A percentile compares a stretch with the other conserved stretches of the same genome.
Evolutionary conservation across 2,329 filamentous ascomycete genomes (phyloP).

Genomic region (Pestalotiopsis sp.): DNA sequence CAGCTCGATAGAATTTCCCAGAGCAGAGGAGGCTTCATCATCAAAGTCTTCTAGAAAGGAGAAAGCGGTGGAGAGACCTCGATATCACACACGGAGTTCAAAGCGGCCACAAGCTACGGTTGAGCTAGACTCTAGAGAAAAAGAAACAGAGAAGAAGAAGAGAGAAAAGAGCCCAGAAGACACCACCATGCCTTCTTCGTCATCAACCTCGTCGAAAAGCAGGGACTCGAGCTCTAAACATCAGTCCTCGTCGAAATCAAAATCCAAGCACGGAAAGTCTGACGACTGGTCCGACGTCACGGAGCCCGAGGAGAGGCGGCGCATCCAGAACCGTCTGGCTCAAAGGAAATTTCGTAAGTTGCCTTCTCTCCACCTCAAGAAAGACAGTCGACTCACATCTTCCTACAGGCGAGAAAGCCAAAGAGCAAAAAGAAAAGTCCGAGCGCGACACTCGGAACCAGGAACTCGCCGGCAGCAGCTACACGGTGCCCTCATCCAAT

Average conservation of each 20-base stretch:
- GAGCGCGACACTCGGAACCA: conserved; percentile 67
- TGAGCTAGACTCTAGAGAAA: conserved; percentile 16
- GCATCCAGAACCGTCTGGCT: conserved; percentile 76
- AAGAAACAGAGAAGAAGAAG: neutral
- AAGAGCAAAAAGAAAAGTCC: conserved; percentile 66
- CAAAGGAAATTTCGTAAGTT: conserved; percentile 75
- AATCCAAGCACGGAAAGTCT: conserved; percentile 37
- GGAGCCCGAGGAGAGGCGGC: conserved; percentile 71
- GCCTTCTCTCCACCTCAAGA: neutral
- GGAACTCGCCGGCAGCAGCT: conserved; percentile 64
- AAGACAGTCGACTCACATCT: conserved; percentile 15
- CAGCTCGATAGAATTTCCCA: neutral
- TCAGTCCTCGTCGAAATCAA: conserved; percentile 38
- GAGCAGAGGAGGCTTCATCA: neutral
- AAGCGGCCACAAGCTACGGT: neutral
- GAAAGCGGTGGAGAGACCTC: conserved; percentile 4
- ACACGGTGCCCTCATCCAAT: conserved; percentile 60
- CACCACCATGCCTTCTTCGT: conserved; percentile 25
- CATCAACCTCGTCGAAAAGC: conserved; percentile 36
- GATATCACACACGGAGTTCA: conserved; percentile 18
- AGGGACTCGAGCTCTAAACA: conserved; percentile 31
- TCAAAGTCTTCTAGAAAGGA: neutral
- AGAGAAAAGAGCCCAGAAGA: neutral
- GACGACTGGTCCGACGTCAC: conserved; percentile 72
- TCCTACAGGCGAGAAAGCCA: conserved; percentile 66